phyloP scores from a whole-genome alignment of 495 filamentous ascomycete species.

The Neurospora pannonica region DNA sequence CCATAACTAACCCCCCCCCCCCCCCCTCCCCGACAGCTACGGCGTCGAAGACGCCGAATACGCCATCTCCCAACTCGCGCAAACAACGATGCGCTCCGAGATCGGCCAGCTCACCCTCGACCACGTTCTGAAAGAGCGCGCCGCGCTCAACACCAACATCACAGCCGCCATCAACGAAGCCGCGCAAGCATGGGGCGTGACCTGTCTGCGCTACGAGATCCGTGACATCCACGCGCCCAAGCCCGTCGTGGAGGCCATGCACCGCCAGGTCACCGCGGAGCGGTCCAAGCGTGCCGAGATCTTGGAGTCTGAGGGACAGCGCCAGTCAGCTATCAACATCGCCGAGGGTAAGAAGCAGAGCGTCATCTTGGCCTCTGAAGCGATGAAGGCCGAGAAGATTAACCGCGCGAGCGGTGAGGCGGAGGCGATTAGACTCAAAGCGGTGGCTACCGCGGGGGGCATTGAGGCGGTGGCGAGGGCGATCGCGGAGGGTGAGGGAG shows the following conservation, averaged over 20 bases:
- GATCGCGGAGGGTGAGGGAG: constrained; percentile 59
- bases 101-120: constrained; percentile 95
- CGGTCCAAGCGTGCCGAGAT: constrained; percentile 96
- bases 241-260: constrained; percentile 91
- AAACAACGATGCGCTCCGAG: constrained; percentile 97
- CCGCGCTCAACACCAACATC: constrained; percentile 92
- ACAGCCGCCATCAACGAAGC: constrained; percentile 97
- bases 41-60: constrained; percentile 98
- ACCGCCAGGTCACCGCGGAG: constrained; percentile 94
- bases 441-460: constrained; percentile 75
- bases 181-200: constrained; percentile 90
- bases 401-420: constrained; percentile 88
- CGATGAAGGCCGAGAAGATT: constrained; percentile 80
- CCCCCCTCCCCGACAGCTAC: constrained; percentile 49
- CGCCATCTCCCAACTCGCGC: constrained; percentile 93
- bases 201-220: constrained; percentile 95
- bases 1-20: constrained; percentile 6
- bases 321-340: constrained; percentile 96
- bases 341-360: constrained; percentile 93
- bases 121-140: constrained; percentile 93
- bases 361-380: constrained; percentile 91
- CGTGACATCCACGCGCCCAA: constrained; percentile 94
- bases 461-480: constrained; percentile 74
- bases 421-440: constrained; percentile 79
- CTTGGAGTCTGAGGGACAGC: constrained; percentile 87